Base-by-base conservation (phyloP, 257 asterid genomes). In the Plantago elongata region DNA sequence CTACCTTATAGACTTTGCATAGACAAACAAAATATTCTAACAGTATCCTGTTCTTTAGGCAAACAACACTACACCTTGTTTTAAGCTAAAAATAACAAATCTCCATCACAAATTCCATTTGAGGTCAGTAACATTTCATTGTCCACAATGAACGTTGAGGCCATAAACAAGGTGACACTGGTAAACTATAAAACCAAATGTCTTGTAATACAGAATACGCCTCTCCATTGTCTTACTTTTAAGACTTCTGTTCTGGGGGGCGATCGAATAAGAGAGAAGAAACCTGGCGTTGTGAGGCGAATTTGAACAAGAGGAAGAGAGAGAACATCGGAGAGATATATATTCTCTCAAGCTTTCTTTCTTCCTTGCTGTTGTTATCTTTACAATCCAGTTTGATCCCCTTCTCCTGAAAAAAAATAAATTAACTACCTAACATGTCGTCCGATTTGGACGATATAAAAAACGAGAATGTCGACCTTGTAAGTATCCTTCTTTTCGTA, bases 381-480 rank as follows among this genome's bases (percentile, higher is more conserved):
- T 29, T 46, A 16, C 43, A 15, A 11, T 54, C 16, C 5, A 1
- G 11, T 57, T 57, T 66, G 37, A 27, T 45, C 57, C 44, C 30
- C 45, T n/a, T 64, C 40, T 57, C 58, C 50, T 37, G 45, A 14
- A 55, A 7, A 22, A 29, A 37, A 13, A 2, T 59, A 52, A 12
- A 34, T 1, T 34, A 34, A 34, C 40, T 34, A 4, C 3, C 40
- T 34, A 34, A 34, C 40, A 84, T 84, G 93, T 70, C 80, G 48
- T 60, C 87, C 0, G 73, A 75, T 1, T 49, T 86, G 14, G 95
- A 84, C 44, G 90, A 71, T 13, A 76, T 87, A 9, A 82, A 75
- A 60, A 87, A 84, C 61, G 90, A 87, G 67, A 73, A 69, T 47
- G 49, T 81, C 51, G 95, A 87, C 63, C 85, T 87, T 8, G 95